Conservation (phyloP, 179 eudicot genomes). For the Camellia oleifera region DNA sequence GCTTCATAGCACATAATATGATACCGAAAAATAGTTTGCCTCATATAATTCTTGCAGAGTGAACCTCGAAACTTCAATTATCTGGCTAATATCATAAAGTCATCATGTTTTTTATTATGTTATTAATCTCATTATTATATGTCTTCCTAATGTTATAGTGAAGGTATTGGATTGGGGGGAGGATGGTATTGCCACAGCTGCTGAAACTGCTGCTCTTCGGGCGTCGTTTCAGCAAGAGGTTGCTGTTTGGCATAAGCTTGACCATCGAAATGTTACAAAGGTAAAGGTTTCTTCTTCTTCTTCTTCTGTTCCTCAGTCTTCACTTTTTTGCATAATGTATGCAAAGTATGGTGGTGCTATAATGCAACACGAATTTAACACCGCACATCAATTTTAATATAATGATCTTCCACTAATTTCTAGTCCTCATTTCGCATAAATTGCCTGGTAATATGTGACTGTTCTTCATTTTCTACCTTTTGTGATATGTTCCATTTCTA, state of each 20-base stretch:
- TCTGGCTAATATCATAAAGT: neutral
- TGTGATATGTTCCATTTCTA: neutral
- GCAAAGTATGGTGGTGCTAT: neutral
- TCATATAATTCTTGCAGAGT: neutral
- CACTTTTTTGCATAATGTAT: neutral
- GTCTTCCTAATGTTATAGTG: constrained; percentile 37
- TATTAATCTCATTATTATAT: neutral
- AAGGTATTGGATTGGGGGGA: constrained; percentile 97
- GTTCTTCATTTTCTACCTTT: neutral
- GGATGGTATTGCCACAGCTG: constrained; percentile 78
- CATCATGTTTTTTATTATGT: neutral
- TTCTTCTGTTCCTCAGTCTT: neutral
- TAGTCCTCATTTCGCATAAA: neutral
- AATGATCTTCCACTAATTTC: neutral
- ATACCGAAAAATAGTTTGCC: neutral
- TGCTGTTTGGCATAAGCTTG: constrained; percentile 95
- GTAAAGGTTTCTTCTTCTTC: constrained; percentile 25
- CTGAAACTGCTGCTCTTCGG: constrained; percentile 66
- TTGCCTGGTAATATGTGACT: neutral
- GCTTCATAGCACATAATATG: neutral
- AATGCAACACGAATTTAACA: neutral
- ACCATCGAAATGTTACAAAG: constrained; percentile 97
- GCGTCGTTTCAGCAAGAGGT: constrained; percentile 77
- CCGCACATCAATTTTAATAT: neutral
- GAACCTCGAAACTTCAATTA: neutral